Base-by-base conservation (phyloP, 2,329 filamentous ascomycete genomes). In the Domatiomyces catenatus region DNA sequence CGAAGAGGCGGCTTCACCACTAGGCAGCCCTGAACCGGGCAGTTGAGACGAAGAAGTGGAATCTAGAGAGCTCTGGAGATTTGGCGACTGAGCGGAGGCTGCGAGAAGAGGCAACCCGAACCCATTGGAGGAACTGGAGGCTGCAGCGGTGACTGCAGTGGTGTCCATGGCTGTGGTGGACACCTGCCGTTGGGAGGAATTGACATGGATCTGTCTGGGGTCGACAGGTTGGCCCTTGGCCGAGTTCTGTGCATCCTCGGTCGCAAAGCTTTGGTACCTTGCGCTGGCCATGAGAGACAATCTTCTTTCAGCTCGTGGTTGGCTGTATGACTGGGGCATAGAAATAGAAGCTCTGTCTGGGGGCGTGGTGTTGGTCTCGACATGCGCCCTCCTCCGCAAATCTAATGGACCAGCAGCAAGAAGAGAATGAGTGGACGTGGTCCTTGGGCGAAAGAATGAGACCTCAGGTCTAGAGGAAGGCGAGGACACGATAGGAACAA, bases 281-380 rank as follows among this genome's bases (percentile, higher is more conserved):
- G 8, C 1, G 12, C 12, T 39, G 32, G 32, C 32, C 32, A 39
- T 39, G 10, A 39, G 46, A 19, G 59, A 59, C 10, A 58, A 47
- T 15, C 57, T 52, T 52, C 55, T 52, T 42, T 61, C 58, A 19
- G 46, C 50, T 10, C 50, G 52, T n/a, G 61, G 56, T 45, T 63
- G 62, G 54, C 64, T 63, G 20, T 68, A 62, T 26, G 75, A 72
- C 51, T 78, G 74, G 42, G 80, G 78, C 75, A 84, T 81, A 56
- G 77, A 82, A 54, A 82, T 71, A 63, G 73, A 81, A 51, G 79
- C 72, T 61, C 74, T 73, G 52, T 79, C 77, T 55, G 75, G 72
- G 63, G 76, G 72, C 55, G 71, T 70, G 50, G 75, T 72, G 53
- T 74, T 76, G 26, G 75, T 76, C 56, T 76, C 76, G 32, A 80